Evolutionary conservation across 306 rosid genomes (phyloP).

Genomic region (Ormosia semicastrata): DNA sequence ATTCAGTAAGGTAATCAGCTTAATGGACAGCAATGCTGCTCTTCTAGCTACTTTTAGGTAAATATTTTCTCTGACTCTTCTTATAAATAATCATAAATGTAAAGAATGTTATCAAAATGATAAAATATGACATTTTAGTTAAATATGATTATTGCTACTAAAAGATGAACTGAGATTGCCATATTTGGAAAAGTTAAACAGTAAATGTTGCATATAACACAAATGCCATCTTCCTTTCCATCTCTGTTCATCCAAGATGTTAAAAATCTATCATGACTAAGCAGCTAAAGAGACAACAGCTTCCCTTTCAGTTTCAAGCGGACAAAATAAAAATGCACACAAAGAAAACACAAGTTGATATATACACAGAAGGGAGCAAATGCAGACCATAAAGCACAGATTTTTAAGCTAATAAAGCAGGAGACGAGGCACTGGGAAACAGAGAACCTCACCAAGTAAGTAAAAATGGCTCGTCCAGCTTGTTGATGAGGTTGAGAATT

Average conservation of each 20-base stretch:
- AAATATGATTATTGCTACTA: background rate
- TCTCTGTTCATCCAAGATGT: background rate
- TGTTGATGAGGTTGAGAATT: conserved; percentile 85
- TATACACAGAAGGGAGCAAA: background rate
- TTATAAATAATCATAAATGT: background rate
- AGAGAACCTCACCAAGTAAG: conserved; percentile 69
- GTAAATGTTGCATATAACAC: background rate
- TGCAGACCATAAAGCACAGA: background rate
- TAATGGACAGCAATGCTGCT: background rate
- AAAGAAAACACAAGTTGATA: background rate
- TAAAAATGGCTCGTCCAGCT: conserved; percentile 83
- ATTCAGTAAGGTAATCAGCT: background rate
- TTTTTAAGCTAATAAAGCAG: background rate
- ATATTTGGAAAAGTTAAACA: background rate
- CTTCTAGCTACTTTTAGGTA: background rate
- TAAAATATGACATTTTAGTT: background rate
- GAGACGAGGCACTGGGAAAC: background rate
- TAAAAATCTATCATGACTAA: background rate
- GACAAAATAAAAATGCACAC: background rate
- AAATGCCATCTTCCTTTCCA: background rate
- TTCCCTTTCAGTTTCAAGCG: background rate
- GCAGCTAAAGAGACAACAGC: background rate
- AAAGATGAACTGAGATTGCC: background rate
- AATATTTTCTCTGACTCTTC: background rate
- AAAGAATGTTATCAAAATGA: background rate